phyloP scores from a whole-genome alignment of 768 basidiomycete genomes.

The Sporobolomyces roseus region DNA sequence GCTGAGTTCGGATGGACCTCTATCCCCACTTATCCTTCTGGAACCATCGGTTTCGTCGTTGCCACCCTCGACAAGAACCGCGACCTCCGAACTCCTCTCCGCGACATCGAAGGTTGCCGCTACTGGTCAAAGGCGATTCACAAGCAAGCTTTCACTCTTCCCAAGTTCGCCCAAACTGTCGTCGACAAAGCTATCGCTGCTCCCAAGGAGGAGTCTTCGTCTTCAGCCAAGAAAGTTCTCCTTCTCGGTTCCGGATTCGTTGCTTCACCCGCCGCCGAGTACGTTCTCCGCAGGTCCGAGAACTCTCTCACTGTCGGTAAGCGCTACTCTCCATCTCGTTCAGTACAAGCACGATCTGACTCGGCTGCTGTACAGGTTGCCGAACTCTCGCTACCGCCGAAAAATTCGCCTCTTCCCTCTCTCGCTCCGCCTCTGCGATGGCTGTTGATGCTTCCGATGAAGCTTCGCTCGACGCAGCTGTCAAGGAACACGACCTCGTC shows the following conservation, averaged over 20 bases:
- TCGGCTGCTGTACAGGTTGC: slow-evolving; percentile 59
- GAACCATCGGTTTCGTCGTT: slow-evolving; percentile 91
- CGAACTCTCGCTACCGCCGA: slow-evolving; percentile 75
- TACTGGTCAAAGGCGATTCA: slow-evolving; percentile 87
- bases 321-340: slow-evolving; percentile 45
- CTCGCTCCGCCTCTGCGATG: slow-evolving; percentile 62
- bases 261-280: slow-evolving; percentile 93
- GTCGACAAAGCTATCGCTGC: slow-evolving; percentile 54
- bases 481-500: slow-evolving; percentile 85
- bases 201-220: slow-evolving; percentile 42
- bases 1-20: slow-evolving; percentile 91
- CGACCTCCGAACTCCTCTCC: slow-evolving; percentile 67
- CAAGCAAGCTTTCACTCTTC: slow-evolving; percentile 75
- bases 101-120: slow-evolving; percentile 59
- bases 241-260: slow-evolving; percentile 94
- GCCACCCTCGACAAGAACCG: slow-evolving; percentile 70
- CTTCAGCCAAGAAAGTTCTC: slow-evolving; percentile 62
- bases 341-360: neutral
- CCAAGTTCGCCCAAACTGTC: slow-evolving; percentile 78
- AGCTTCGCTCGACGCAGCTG: slow-evolving; percentile 68
- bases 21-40: slow-evolving; percentile 96
- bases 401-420: slow-evolving; percentile 64
- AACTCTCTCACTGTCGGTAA: slow-evolving; percentile 81
- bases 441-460: slow-evolving; percentile 73
- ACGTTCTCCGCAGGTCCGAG: slow-evolving; percentile 71